These are phyloP conservation scores for Collybia mongolica DNA, from an alignment of 768 basidiomycete genomes.

Conservation along the genomic window DNA sequence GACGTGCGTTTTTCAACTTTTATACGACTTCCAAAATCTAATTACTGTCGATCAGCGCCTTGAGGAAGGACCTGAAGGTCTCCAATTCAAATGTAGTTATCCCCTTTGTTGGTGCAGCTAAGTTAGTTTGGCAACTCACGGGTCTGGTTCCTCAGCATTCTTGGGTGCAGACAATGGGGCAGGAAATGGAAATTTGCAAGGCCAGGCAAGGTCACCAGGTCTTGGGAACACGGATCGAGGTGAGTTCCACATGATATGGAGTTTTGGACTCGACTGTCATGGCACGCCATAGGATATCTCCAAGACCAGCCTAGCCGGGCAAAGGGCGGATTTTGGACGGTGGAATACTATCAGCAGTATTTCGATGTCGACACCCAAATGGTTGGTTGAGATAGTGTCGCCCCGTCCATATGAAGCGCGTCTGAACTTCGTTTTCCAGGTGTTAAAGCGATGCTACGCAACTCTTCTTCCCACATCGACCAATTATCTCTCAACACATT, in stretches of 20 bases:
- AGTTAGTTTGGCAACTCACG: too few species aligned
- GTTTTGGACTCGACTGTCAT: background rate
- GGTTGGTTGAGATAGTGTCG: constrained; percentile 29
- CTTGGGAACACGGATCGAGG: constrained; percentile 55
- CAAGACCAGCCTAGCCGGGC: constrained; percentile 46
- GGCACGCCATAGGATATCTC: constrained; percentile 53
- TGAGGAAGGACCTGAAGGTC: constrained; percentile 66
- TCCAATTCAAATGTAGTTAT: constrained; percentile 79
- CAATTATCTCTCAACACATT: constrained; percentile 60
- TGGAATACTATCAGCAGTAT: constrained; percentile 86
- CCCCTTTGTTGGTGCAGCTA: too few species aligned
- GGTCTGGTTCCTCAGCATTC: constrained; percentile 43
- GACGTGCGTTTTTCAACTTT: constrained; percentile 43
- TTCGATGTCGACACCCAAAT: constrained; percentile 87
- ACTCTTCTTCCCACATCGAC: constrained; percentile 75
- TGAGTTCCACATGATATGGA: constrained; percentile 19
- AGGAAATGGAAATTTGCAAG: constrained; percentile 19
- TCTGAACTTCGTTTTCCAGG: constrained; percentile 34
- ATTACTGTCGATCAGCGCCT: constrained; percentile 36
- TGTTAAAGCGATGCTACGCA: constrained; percentile 71
- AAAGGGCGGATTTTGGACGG: constrained; percentile 69
- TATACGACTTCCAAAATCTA: background rate
- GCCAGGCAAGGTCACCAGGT: constrained; percentile 32
- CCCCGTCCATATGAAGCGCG: background rate
- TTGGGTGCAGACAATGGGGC: constrained; percentile 43